These are phyloP conservation scores for Fusarium miscanthi DNA, from an alignment of 2,329 filamentous ascomycete genomes.

Conservation along the genomic window DNA sequence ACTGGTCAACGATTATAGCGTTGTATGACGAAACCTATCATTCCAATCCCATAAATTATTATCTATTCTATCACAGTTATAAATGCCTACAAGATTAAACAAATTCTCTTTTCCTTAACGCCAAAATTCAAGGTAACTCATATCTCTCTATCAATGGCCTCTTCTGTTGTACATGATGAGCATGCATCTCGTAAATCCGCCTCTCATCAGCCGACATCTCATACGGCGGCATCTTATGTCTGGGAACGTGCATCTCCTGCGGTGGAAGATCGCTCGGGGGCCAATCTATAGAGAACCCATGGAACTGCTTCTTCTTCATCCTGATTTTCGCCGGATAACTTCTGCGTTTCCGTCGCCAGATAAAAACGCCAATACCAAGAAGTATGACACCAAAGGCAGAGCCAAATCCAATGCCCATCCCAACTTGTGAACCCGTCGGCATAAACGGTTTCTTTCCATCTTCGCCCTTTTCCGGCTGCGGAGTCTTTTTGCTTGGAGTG, in stretches of 20 bases:
- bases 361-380: neutral
- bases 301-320: neutral
- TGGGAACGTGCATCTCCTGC: neutral
- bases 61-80: neutral
- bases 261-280: neutral
- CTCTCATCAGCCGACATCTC: neutral
- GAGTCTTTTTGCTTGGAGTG: neutral
- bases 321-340: neutral
- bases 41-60: neutral
- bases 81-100: too few species aligned
- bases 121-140: neutral
- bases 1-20: neutral
- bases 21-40: neutral
- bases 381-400: neutral
- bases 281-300: neutral
- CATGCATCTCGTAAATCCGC: neutral
- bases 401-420: neutral
- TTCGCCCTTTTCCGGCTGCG: neutral
- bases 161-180: neutral
- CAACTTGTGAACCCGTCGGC: neutral
- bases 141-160: neutral
- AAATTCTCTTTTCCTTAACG: neutral
- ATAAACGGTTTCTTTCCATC: neutral
- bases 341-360: neutral
- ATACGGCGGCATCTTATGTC: rapidly evolving